Evolutionary conservation across 495 filamentous ascomycete species (phyloP).

Genomic region (Xylaria sp.): DNA sequence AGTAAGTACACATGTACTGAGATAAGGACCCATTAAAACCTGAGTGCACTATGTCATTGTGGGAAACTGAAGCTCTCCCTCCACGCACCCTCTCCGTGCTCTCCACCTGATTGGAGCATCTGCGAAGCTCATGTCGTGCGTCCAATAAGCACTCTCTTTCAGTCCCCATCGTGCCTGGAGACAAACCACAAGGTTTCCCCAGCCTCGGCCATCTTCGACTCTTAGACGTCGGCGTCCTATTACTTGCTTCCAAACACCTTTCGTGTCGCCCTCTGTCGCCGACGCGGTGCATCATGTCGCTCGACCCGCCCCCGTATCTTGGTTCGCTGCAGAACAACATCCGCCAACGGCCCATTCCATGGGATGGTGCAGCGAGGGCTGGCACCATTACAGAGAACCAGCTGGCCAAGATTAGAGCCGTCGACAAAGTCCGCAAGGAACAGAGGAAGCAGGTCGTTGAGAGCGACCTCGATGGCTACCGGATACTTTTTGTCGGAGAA

Average conservation of each 20-base stretch:
- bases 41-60: conserved; percentile 19
- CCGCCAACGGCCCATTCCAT: conserved; percentile 90
- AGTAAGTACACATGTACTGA: no score
- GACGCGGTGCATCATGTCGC: conserved; percentile 67
- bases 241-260: background rate
- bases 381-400: conserved; percentile 94
- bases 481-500: conserved; percentile 75
- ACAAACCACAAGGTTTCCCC: conserved; percentile 6
- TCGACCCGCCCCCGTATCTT: conserved; percentile 90
- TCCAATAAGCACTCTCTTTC: conserved; percentile 21
- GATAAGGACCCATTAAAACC: conserved; percentile 1
- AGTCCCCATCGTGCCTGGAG: conserved; percentile 12
- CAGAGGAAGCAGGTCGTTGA: conserved; percentile 79
- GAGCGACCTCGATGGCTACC: conserved; percentile 77
- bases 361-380: conserved; percentile 95
- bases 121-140: conserved; percentile 3
- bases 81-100: conserved; percentile 17
- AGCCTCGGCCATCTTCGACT: conserved; percentile 1
- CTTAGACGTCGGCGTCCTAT: background rate
- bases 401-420: conserved; percentile 93
- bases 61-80: conserved; percentile 5
- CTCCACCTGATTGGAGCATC: conserved; percentile 24
- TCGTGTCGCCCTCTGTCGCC: conserved; percentile 6
- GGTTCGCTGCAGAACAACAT: conserved; percentile 94
- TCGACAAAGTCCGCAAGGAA: conserved; percentile 94